Evolutionary conservation across 495 filamentous ascomycete species (phyloP).

Genomic region (Cryomyces minteri): DNA sequence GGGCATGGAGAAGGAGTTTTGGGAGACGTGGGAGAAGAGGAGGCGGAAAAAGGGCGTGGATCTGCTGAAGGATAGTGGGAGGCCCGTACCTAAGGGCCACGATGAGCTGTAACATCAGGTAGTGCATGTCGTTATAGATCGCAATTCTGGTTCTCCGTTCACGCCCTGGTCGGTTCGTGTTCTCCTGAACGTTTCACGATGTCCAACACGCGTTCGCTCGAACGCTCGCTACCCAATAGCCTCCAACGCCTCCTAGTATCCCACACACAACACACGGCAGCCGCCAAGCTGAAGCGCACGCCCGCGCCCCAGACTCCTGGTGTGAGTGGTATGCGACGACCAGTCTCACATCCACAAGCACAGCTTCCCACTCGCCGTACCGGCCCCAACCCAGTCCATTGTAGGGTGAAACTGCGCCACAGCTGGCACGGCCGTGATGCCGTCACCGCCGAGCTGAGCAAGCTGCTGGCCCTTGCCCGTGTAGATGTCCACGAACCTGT

Average conservation of each 20-base stretch:
- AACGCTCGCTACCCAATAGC: too few species aligned
- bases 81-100: slow-evolving; percentile 32
- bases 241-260: too few species aligned
- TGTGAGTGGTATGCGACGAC: too few species aligned
- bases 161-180: too few species aligned
- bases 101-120: slow-evolving; percentile 19
- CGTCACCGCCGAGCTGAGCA: slow-evolving; percentile 72
- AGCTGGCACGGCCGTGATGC: slow-evolving; percentile 85
- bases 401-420: slow-evolving; percentile 80
- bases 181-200: too few species aligned
- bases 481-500: slow-evolving; percentile 87
- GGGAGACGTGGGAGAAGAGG: slow-evolving; percentile 82
- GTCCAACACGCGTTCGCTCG: too few species aligned
- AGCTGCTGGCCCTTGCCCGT: slow-evolving; percentile 65
- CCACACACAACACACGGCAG: too few species aligned
- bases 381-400: slow-evolving; percentile 80
- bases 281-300: too few species aligned
- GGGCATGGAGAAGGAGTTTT: slow-evolving; percentile 89
- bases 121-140: too few species aligned
- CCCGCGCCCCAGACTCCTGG: too few species aligned
- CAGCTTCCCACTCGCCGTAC: slow-evolving; percentile 82
- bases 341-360: slow-evolving; percentile 63
- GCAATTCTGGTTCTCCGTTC: too few species aligned
- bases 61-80: slow-evolving; percentile 57
- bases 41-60: slow-evolving; percentile 75